Base-by-base conservation (phyloP, 2,329 filamentous ascomycete genomes). In the Botryotinia calthae region DNA sequence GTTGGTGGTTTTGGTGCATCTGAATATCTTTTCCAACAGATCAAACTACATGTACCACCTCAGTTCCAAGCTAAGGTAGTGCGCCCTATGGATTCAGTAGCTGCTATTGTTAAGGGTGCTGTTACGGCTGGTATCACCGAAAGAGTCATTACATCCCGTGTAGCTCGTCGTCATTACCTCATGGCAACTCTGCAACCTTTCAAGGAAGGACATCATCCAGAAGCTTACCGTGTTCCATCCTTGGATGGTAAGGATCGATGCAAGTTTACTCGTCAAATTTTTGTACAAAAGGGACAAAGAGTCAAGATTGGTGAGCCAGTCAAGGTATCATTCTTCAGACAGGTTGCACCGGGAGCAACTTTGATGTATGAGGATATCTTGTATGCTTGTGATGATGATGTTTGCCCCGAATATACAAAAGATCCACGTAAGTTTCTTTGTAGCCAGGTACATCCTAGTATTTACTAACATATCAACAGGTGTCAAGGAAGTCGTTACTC, bases 331-430 rank as follows among this genome's bases (percentile, higher is more conserved):
- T 98, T 98, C 84, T 98, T 99, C 90, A 88, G 96, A 82, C 96
- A 98, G 82, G 96, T 99, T 71, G 96, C 96, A 9, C 96, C 96
- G 0, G 96, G 96, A 67, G 96, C 96, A 48, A 98, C 95, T 1
- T 89, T 99, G 78, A 98, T 99, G 96, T 99, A 99, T 82, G 96
- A 99, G 85, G 96, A 99, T 84, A 95, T 98, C 71, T 84, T 98
- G 73, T 98, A 98, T 82, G 96, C 95, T 68, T 99, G 96, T 81
- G 96, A 99, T 81, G 96, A 98, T 76, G 96, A 99, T 82, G 93
- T 97, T 70, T 98, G 95, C 83, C 96, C 96, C 1, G 96, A 98
- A 82, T 99, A 99, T 82, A 98, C 95, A 78, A 99, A 98, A 83
- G 96, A 99, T 89, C 95, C 96, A 78, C 93, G 96, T 97, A 91